Percentiles rank a stretch among this genome's conserved stretches.
Evolutionary conservation across 345 rosid species (phyloP).

Genomic region (Combretum micranthum): DNA sequence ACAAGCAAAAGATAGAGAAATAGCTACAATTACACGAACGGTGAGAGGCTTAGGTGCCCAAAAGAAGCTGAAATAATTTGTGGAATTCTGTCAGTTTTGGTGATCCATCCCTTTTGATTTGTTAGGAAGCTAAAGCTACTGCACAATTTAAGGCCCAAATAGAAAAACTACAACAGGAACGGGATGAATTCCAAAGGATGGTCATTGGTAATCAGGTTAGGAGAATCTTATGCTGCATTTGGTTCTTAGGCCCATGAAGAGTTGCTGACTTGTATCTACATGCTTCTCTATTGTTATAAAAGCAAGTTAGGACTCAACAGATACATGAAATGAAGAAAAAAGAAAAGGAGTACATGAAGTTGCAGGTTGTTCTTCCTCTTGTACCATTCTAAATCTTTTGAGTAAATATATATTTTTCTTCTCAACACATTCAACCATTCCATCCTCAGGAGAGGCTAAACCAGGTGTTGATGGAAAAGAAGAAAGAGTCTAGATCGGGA

Average conservation of each 20-base stretch:
- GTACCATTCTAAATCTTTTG: neutral
- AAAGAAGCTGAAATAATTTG: neutral
- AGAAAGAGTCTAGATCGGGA: slow-evolving; percentile 95
- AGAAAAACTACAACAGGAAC: slow-evolving; percentile 88
- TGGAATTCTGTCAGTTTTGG: neutral
- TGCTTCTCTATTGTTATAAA: slow-evolving; percentile 21
- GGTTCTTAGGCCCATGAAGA: neutral
- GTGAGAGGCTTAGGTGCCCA: slow-evolving; percentile 30
- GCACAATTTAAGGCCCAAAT: slow-evolving; percentile 83
- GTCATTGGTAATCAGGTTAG: slow-evolving; percentile 91
- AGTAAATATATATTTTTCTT: neutral
- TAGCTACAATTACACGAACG: slow-evolving; percentile 81
- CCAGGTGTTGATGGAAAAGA: slow-evolving; percentile 97
- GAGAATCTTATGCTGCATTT: slow-evolving; percentile 1
- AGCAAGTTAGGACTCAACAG: slow-evolving; percentile 99
- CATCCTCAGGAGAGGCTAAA: slow-evolving; percentile 71
- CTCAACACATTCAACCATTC: neutral
- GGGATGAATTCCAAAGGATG: slow-evolving; percentile 98
- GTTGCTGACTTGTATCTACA: slow-evolving; percentile 8
- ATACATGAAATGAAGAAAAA: slow-evolving; percentile 95
- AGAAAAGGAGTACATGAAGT: slow-evolving; percentile 91
- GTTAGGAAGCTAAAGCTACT: slow-evolving; percentile 82
- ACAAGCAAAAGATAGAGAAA: slow-evolving; percentile 86
- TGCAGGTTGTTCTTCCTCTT: slow-evolving; percentile 48
- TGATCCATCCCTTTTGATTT: slow-evolving; percentile 3